Conservation (phyloP, 2,329 filamentous ascomycete genomes). For the Cercospora zeae-maydis region DNA sequence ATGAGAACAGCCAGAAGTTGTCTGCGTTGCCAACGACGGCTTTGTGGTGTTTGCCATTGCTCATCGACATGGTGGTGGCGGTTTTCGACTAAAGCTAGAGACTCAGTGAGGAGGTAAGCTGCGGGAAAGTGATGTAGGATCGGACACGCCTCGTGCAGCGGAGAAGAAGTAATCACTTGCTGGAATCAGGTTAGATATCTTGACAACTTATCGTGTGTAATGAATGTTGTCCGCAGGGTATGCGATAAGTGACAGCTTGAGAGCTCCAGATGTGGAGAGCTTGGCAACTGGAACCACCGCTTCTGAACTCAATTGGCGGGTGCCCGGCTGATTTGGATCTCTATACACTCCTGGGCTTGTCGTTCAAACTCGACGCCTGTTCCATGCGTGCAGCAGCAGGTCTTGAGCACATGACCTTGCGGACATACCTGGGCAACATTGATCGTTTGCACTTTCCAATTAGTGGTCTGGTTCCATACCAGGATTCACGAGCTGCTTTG, state of each 20-base stretch:
- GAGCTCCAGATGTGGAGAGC: neutral
- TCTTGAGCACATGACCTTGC: neutral
- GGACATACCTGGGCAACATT: neutral
- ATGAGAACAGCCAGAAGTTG: conserved; percentile 48
- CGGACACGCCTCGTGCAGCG: neutral
- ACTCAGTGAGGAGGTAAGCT: neutral
- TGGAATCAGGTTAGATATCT: neutral
- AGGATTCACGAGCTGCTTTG: neutral
- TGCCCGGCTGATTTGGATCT: neutral
- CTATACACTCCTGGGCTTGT: neutral
- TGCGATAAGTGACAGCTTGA: neutral
- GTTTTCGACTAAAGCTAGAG: neutral
- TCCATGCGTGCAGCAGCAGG: neutral
- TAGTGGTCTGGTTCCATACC: neutral
- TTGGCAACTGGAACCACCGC: neutral
- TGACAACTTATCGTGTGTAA: neutral
- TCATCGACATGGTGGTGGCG: neutral
- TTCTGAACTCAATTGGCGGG: neutral
- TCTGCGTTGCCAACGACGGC: conserved; percentile 41
- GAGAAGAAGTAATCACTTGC: neutral
- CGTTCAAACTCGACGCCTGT: neutral
- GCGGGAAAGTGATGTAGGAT: neutral
- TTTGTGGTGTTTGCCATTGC: conserved; percentile 5
- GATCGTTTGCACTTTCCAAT: neutral
- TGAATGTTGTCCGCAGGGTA: neutral